These are phyloP conservation scores for Buxus sempervirens DNA, from an alignment of 164 flowering plant genomes.

Conservation along the genomic window DNA sequence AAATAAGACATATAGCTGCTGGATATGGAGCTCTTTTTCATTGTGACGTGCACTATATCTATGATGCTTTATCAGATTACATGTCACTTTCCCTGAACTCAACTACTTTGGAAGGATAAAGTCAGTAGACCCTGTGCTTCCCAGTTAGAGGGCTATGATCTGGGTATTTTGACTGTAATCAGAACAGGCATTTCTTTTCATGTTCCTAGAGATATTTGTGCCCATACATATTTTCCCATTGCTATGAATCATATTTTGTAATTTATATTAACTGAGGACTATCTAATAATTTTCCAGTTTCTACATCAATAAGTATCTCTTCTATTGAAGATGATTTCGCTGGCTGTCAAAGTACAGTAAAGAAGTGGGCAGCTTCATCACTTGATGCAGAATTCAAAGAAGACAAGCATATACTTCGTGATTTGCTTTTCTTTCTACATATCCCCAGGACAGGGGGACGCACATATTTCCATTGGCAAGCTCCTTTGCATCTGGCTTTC, in stretches of 20 bases:
- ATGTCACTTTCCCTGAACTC: no score
- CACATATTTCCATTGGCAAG: conserved; percentile 86
- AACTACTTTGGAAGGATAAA: no score
- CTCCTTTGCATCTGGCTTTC: background rate
- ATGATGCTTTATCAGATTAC: no score
- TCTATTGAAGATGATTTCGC: conserved; percentile 38
- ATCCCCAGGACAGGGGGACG: conserved; percentile 97
- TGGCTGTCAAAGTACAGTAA: conserved; percentile 61
- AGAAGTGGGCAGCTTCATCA: conserved; percentile 69
- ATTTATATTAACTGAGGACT: background rate
- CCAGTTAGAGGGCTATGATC: no score
- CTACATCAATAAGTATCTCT: conserved; percentile 21
- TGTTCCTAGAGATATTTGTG: no score
- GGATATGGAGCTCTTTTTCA: no score
- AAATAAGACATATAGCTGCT: no score
- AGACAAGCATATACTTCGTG: conserved; percentile 61
- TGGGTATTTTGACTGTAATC: no score
- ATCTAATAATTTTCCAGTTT: conserved; percentile 25
- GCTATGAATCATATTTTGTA: background rate
- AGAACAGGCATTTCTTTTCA: no score
- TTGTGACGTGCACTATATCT: no score
- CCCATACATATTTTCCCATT: background rate
- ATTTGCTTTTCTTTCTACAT: conserved; percentile 90
- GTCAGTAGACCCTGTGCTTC: no score
- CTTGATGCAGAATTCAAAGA: conserved; percentile 40